phyloP scores from a whole-genome alignment of 2,329 filamentous ascomycete species.

The Mariannaea sp. region DNA sequence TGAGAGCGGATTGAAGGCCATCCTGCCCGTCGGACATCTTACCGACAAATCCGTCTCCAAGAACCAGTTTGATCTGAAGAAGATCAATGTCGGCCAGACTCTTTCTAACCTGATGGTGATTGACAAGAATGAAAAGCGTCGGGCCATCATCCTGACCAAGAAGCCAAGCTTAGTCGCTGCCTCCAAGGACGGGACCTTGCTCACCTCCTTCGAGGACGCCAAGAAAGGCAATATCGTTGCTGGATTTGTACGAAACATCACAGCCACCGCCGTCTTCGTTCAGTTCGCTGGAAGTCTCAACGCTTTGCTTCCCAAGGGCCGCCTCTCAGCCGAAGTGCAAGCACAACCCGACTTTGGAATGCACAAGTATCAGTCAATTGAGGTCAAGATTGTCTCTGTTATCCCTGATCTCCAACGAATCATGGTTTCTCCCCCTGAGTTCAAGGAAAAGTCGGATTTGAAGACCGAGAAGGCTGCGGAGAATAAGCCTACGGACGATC shows the following conservation, averaged over 20 bases:
- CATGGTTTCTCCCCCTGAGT: constrained; percentile 56
- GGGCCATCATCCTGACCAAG: constrained; percentile 76
- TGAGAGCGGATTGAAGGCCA: constrained; percentile 75
- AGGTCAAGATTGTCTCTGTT: constrained; percentile 72
- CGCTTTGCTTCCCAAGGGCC: constrained; percentile 78
- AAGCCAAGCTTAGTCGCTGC: constrained; percentile 83
- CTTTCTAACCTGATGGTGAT: constrained; percentile 82
- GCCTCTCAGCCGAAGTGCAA: constrained; percentile 73
- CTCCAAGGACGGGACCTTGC: constrained; percentile 70
- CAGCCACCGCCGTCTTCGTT: constrained; percentile 81
- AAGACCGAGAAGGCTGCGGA: constrained; percentile 44
- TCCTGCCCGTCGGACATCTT: constrained; percentile 77
- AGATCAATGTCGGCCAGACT: constrained; percentile 82
- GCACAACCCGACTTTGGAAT: constrained; percentile 77
- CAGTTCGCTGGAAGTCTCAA: constrained; percentile 80
- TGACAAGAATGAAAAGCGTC: constrained; percentile 80
- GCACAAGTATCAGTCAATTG: constrained; percentile 74
- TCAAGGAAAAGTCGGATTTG: constrained; percentile 51
- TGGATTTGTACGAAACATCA: constrained; percentile 87
- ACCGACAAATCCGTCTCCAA: constrained; percentile 84
- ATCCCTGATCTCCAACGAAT: constrained; percentile 75
- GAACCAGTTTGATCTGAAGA: constrained; percentile 75
- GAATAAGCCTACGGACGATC: constrained; percentile 58
- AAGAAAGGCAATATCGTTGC: constrained; percentile 69
- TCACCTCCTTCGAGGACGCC: constrained; percentile 73